Evolutionary conservation across 257 asterid genomes (phyloP).

Genomic region (Paulownia fortunei): DNA sequence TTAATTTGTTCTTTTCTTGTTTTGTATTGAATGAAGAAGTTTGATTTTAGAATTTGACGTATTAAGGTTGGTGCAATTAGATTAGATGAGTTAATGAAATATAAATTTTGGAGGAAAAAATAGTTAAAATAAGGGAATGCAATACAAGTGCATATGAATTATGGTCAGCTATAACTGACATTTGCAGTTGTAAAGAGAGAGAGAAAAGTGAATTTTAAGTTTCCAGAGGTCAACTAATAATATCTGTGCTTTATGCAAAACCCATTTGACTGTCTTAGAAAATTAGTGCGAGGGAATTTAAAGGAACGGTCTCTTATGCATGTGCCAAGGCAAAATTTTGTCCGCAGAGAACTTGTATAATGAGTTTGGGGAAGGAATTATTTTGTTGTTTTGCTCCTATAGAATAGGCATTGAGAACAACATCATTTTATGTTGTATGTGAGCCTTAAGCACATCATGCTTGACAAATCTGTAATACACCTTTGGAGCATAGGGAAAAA

Average conservation of each 20-base stretch:
- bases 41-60: conserved; percentile 14
- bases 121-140: neutral
- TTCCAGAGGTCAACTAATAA: neutral
- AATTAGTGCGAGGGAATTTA: neutral
- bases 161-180: neutral
- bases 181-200: neutral
- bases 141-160: neutral
- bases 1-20: neutral
- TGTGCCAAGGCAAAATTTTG: neutral
- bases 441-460: neutral
- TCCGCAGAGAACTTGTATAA: neutral
- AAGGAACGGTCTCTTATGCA: conserved; percentile 1
- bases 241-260: neutral
- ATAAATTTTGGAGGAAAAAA: neutral
- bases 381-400: conserved; percentile 8
- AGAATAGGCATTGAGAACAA: neutral
- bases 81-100: conserved; percentile 14
- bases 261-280: neutral
- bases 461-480: conserved; percentile 9
- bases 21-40: neutral
- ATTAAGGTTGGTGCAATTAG: conserved; percentile 8
- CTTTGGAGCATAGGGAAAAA: neutral
- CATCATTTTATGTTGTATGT: conserved; percentile 9
- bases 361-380: conserved; percentile 4
- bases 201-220: neutral